Evolutionary conservation across 2,329 filamentous ascomycete species (phyloP).

Genomic region (Epichloe aotearoae): DNA sequence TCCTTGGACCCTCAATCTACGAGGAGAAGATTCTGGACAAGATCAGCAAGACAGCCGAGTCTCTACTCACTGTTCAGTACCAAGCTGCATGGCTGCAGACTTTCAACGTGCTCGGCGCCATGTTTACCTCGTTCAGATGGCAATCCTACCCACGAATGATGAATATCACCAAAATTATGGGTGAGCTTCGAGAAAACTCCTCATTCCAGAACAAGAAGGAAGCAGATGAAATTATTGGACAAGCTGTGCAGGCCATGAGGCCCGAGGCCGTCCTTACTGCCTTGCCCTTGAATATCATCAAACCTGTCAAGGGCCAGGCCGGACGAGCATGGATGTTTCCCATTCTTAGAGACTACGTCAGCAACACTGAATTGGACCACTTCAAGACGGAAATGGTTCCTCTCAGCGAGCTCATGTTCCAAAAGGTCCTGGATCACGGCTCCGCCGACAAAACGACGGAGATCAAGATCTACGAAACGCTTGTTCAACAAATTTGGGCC

Average conservation of each 20-base stretch:
- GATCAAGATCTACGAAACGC: slow-evolving; percentile 92
- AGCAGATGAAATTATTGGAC: slow-evolving; percentile 78
- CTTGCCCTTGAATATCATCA: slow-evolving; percentile 73
- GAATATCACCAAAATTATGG: slow-evolving; percentile 63
- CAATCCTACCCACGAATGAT: slow-evolving; percentile 65
- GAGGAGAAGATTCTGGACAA: slow-evolving; percentile 85
- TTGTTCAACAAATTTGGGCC: slow-evolving; percentile 93
- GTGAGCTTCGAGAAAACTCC: slow-evolving; percentile 75
- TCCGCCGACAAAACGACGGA: slow-evolving; percentile 83
- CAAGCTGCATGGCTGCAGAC: slow-evolving; percentile 92
- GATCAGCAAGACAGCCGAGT: slow-evolving; percentile 57
- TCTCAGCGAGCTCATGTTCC: slow-evolving; percentile 79
- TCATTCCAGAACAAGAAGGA: slow-evolving; percentile 91
- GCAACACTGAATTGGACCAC: slow-evolving; percentile 75
- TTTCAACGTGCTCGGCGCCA: slow-evolving; percentile 73
- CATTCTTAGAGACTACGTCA: slow-evolving; percentile 75
- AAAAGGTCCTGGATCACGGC: slow-evolving; percentile 73
- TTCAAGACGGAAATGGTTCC: slow-evolving; percentile 81
- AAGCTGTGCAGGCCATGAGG: slow-evolving; percentile 80
- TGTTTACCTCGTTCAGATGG: slow-evolving; percentile 83
- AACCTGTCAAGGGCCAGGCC: slow-evolving; percentile 61
- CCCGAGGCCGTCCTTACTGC: slow-evolving; percentile 71
- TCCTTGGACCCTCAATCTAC: slow-evolving; percentile 80
- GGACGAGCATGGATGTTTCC: slow-evolving; percentile 93
- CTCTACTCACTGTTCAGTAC: slow-evolving; percentile 76